Evolutionary conservation across 345 rosid genomes (phyloP).

Genomic region (Limnanthes douglasii): DNA sequence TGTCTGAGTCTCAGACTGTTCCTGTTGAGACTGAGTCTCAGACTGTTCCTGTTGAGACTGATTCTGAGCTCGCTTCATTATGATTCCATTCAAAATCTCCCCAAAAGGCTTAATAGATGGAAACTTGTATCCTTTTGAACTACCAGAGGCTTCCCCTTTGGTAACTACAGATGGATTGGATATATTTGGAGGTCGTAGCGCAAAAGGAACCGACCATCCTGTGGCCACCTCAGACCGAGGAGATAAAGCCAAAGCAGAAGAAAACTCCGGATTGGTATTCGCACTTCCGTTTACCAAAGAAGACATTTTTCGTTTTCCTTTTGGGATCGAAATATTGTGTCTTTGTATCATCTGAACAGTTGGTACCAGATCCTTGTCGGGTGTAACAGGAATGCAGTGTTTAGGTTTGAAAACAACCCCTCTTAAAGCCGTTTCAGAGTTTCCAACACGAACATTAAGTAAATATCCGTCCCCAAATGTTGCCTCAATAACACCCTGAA

Average conservation of each 20-base stretch:
- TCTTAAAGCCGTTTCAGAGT: constrained; percentile 36
- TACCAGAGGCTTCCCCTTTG: too few relatives aligned
- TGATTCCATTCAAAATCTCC: constrained; percentile 39
- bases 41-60: too few relatives aligned
- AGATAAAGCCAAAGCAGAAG: constrained; percentile 17
- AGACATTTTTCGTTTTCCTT: too few relatives aligned
- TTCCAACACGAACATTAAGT: constrained; percentile 52
- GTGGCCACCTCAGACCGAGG: constrained; percentile 15
- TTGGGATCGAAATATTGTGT: constrained; percentile 39
- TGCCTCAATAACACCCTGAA: constrained; percentile 59
- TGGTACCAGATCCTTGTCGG: constrained; percentile 65
- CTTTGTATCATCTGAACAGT: constrained; percentile 52
- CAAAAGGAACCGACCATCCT: constrained; percentile 34
- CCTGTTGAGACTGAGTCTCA: constrained; percentile 18
- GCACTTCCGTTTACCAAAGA: constrained; percentile 9
- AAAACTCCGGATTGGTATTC: constrained; percentile 11
- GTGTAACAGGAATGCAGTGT: constrained; percentile 34
- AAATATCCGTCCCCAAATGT: constrained; percentile 69
- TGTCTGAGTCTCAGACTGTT: constrained; percentile 17
- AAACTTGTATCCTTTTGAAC: too few relatives aligned
- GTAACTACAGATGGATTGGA: too few relatives aligned
- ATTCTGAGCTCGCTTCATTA: constrained; percentile 30
- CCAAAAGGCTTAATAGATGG: constrained; percentile 53
- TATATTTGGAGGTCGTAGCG: constrained; percentile 25
- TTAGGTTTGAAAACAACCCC: constrained; percentile 85